Evolutionary conservation across 108 stramenopile species (phyloP), one percentile per base, ranked within the genome.

Genomic region (Skeletonema tropicum): DNA sequence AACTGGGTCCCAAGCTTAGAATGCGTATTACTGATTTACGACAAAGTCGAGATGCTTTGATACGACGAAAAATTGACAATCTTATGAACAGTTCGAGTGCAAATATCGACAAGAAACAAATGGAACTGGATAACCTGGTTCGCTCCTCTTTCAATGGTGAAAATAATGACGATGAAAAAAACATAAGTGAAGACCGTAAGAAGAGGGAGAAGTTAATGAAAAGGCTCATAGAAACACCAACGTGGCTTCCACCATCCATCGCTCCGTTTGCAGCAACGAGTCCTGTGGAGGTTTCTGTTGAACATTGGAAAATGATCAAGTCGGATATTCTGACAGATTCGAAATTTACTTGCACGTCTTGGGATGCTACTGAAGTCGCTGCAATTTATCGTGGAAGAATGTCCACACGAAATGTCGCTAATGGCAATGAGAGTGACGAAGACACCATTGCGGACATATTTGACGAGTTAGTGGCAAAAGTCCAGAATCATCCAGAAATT

Each of bases 381-480:
- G 90, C 91, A 9, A 69, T 92, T 4, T 94, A 85, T 70, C 82
- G 91, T 32, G 93, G 89, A 19, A 89, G 64, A 52, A 33, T 75
- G 6, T 45, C 42, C 42, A 13, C 74, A 33, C 46, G 49, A 21
- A 52, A 7, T 17, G 19, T 23, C 2, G 49, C 13, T 14, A 48
- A 49, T 64, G 60, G 2, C 0, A 46, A 45, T 7, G 64, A 33
- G 33, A 38, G 26, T 33, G 57, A 11, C 26, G 57, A 23, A 48
- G 46, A 61, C 42, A 48, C 71, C 1, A 58, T 79, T 9, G 75
- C 70, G 12, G 30, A 36, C 21, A 65, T 76, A 10, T 94, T 89
- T 80, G 55, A 66, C 2, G 77, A 83, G 57, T 68, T 92, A 39
- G 80, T 85, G 49, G 23, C 41, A 5, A 70, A 82, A 42, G 59